phyloP scores from a whole-genome alignment of 1,284 basidiomycete genomes.

The Polyporus tsugae region DNA sequence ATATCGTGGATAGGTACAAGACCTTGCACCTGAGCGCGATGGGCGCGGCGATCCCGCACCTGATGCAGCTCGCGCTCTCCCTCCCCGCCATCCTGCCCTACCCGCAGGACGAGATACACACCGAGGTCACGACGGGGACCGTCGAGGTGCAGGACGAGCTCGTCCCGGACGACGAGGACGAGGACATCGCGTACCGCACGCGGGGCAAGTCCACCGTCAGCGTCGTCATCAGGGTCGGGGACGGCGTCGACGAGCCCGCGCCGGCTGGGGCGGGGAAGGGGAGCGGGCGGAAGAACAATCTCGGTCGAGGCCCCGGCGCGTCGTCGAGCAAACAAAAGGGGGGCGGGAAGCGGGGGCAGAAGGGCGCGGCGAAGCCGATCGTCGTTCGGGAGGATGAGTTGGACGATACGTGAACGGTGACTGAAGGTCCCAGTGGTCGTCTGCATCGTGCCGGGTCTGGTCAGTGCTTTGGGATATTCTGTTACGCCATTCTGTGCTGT shows the following conservation, averaged over 20 bases:
- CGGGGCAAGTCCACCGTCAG: constrained; percentile 73
- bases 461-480: no score
- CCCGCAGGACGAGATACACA: constrained; percentile 67
- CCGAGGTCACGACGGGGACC: constrained; percentile 78
- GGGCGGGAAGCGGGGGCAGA: not conserved
- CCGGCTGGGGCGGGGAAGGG: constrained; percentile 35
- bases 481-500: no score
- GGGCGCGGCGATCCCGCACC: constrained; percentile 88
- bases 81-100: constrained; percentile 82
- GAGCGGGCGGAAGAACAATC: constrained; percentile 28
- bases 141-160: constrained; percentile 84
- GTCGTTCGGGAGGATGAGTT: not conserved
- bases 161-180: constrained; percentile 77
- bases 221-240: constrained; percentile 67
- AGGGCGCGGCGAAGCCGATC: not conserved
- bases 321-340: not conserved
- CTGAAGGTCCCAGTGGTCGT: not conserved
- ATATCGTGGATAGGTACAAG: constrained; percentile 63
- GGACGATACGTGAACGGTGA: not conserved
- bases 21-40: constrained; percentile 82
- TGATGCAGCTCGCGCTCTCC: constrained; percentile 75
- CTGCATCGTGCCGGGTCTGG: no score
- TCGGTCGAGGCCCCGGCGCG: not conserved
- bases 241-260: constrained; percentile 56
- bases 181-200: constrained; percentile 71